These are phyloP conservation scores for Tothia fuscella DNA, from an alignment of 2,329 filamentous ascomycete species.

Conservation along the genomic window DNA sequence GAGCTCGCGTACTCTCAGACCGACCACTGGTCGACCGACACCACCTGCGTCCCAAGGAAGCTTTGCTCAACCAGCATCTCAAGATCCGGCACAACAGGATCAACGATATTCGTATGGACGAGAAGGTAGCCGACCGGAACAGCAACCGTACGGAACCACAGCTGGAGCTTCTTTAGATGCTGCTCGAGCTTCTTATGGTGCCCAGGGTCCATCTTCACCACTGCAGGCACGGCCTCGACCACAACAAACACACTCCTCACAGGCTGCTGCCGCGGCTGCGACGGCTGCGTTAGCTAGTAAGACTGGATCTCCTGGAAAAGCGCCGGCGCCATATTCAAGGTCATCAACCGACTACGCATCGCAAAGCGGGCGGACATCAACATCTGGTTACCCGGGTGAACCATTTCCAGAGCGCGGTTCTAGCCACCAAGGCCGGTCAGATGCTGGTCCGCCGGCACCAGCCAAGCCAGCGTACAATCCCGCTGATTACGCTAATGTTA, in stretches of 20 bases:
- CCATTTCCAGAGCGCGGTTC: constrained; percentile 7
- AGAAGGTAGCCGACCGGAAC: constrained; percentile 19
- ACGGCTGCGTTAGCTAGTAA: constrained; percentile 14
- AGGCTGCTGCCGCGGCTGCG: constrained; percentile 14
- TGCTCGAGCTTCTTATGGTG: constrained; percentile 33
- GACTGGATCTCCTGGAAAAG: constrained; percentile 5
- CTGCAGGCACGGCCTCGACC: constrained; percentile 3
- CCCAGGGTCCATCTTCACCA: constrained; percentile 13
- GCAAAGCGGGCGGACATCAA: neutral
- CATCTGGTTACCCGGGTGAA: constrained; percentile 9
- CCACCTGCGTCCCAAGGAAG: constrained; percentile 24
- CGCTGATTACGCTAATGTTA: constrained; percentile 52
- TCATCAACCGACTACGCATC: constrained; percentile 32
- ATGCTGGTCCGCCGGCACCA: constrained; percentile 25
- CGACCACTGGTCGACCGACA: constrained; percentile 32
- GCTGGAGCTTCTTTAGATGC: constrained; percentile 33
- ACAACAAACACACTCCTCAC: constrained; percentile 12
- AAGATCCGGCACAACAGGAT: constrained; percentile 27
- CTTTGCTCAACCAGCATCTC: constrained; percentile 22
- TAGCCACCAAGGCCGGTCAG: neutral
- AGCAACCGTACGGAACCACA: constrained; percentile 24
- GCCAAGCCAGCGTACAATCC: constrained; percentile 54
- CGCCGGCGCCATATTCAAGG: constrained; percentile 26
- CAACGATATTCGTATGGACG: constrained; percentile 38
- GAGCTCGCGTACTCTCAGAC: constrained; percentile 55